A percentile compares a stretch with the other conserved stretches of the same genome.
Evolutionary conservation across 805 yeast genomes (phyloP).

Genomic region (Suhomyces vadensis): DNA sequence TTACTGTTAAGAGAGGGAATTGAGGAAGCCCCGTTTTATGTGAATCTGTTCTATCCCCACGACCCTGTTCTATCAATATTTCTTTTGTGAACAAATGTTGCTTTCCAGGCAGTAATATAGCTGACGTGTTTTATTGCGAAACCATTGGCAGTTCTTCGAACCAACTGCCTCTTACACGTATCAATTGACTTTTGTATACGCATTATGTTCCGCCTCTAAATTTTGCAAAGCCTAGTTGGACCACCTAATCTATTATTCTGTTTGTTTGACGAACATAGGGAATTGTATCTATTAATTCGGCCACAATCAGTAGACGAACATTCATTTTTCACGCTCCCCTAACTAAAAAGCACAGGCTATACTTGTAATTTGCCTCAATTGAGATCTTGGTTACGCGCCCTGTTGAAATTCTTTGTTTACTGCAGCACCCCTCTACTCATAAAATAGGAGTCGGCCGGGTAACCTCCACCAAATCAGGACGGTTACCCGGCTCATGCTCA

Average conservation of each 20-base stretch:
- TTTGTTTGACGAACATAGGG: background rate
- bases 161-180: too few relatives aligned
- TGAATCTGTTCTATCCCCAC: background rate
- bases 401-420: background rate
- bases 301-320: background rate
- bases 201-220: too few relatives aligned
- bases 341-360: background rate
- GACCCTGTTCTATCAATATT: constrained; percentile 2
- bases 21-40: background rate
- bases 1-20: constrained; percentile 1
- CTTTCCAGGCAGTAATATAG: too few relatives aligned
- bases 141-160: too few relatives aligned
- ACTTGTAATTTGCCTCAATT: background rate
- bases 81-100: constrained; percentile 1
- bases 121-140: too few relatives aligned
- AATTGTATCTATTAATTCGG: too few relatives aligned
- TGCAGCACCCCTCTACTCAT: constrained; percentile 3
- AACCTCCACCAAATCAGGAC: background rate
- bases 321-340: background rate
- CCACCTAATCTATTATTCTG: background rate
- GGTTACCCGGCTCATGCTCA: constrained; percentile 3
- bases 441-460: constrained; percentile 6
- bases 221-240: background rate
- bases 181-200: too few relatives aligned
- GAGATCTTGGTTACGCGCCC: background rate